These are phyloP conservation scores for Boletus sp. DNA, from an alignment of 768 basidiomycete species.

Conservation along the genomic window DNA sequence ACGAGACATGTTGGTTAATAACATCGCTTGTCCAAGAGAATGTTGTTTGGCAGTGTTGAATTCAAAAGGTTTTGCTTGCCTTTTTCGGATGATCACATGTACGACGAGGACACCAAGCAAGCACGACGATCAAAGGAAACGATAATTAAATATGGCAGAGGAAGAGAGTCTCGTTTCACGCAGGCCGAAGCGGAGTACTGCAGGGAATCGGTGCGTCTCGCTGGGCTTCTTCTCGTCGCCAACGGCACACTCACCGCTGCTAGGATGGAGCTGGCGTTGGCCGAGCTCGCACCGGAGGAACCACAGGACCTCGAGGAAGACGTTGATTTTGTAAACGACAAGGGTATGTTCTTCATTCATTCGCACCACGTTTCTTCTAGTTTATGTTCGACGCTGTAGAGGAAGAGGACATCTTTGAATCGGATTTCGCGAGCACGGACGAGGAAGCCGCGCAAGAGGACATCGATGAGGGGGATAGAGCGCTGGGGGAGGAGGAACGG, in stretches of 20 bases:
- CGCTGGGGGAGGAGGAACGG: slow-evolving; percentile 59
- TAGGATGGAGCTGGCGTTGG: slow-evolving; percentile 78
- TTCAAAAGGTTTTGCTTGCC: slow-evolving; percentile 9
- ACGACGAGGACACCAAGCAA: background rate
- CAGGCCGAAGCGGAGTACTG: slow-evolving; percentile 66
- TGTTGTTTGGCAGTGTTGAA: slow-evolving; percentile 16
- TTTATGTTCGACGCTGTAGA: slow-evolving; percentile 39
- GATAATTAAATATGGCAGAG: slow-evolving; percentile 13
- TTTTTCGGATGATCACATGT: background rate
- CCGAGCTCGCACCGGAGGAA: slow-evolving; percentile 46
- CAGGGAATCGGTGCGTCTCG: slow-evolving; percentile 64
- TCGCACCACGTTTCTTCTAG: background rate
- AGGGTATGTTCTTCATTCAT: slow-evolving; percentile 40
- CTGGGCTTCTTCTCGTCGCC: background rate
- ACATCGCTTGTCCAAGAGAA: no score
- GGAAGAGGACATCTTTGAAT: slow-evolving; percentile 78
- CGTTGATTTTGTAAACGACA: slow-evolving; percentile 62
- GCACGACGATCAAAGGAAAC: background rate
- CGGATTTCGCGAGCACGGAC: slow-evolving; percentile 84
- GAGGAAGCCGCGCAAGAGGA: slow-evolving; percentile 56
- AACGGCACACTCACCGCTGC: slow-evolving; percentile 2
- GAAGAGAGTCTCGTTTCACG: slow-evolving; percentile 43
- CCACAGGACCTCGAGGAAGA: slow-evolving; percentile 69
- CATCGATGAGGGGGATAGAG: slow-evolving; percentile 52
- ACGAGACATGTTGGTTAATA: no score